These are phyloP conservation scores for Fistulina hepatica DNA, from an alignment of 1,284 basidiomycete genomes.

Conservation along the genomic window DNA sequence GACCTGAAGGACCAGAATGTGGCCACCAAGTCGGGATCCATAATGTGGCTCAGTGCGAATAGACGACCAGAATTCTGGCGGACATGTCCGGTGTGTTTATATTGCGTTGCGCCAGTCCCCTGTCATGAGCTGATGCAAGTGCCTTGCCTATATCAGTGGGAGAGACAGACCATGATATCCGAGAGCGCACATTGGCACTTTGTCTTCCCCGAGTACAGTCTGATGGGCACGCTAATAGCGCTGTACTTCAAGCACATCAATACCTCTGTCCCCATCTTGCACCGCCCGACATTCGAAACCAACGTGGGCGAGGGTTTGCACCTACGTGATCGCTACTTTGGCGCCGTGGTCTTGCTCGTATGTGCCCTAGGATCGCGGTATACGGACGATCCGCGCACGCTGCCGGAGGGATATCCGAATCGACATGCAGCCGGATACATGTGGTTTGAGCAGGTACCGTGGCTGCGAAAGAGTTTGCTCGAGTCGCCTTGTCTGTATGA, in stretches of 20 bases:
- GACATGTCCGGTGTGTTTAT: background rate
- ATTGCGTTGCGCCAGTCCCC: background rate
- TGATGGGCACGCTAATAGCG: conserved; percentile 3
- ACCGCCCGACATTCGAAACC: conserved; percentile 8
- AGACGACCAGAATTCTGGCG: background rate
- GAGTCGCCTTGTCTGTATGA: background rate
- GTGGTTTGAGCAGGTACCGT: background rate
- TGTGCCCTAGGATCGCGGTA: conserved; percentile 10
- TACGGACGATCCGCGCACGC: conserved; percentile 4
- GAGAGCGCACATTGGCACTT: conserved; percentile 1
- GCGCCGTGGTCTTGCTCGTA: conserved; percentile 7
- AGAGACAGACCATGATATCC: background rate
- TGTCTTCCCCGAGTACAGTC: conserved; percentile 7
- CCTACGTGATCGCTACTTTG: conserved; percentile 4
- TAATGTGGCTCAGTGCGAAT: background rate
- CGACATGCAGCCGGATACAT: background rate
- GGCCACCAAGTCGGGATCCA: background rate
- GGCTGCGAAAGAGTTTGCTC: background rate
- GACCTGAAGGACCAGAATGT: background rate
- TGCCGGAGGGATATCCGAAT: background rate
- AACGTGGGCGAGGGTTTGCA: conserved; percentile 4
- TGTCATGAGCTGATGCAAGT: background rate
- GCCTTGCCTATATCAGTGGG: no score
- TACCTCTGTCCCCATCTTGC: conserved; percentile 7
- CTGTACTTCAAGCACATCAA: conserved; percentile 8